Percentiles rank a stretch among this genome's conserved stretches.
Evolutionary conservation across 2,329 filamentous ascomycete species (phyloP).

Genomic region (Neofusicoccum kwambonambiense): DNA sequence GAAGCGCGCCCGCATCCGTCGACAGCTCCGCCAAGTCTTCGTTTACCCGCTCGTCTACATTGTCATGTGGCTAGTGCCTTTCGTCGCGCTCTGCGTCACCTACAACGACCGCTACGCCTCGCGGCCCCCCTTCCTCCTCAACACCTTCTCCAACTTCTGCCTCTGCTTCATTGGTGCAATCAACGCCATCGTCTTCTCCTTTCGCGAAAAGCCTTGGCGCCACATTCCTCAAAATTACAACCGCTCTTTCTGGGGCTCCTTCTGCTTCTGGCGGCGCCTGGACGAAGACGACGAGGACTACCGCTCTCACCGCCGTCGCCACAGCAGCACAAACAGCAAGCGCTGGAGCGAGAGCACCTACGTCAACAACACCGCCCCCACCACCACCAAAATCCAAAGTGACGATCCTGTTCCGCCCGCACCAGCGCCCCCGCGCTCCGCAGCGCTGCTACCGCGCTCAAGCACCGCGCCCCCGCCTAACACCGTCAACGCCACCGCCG

Average conservation of each 20-base stretch:
- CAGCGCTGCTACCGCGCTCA: background rate
- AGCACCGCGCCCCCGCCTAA: background rate
- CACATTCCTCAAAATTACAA: constrained; percentile 50
- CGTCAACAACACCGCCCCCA: background rate
- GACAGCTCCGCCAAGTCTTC: constrained; percentile 70
- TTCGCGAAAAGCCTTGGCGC: constrained; percentile 70
- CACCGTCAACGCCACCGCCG: no score
- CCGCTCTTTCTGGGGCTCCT: constrained; percentile 39
- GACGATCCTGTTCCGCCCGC: background rate
- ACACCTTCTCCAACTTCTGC: constrained; percentile 56
- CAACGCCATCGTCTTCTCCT: constrained; percentile 66
- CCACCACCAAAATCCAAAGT: no score
- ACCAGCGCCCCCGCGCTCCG: background rate
- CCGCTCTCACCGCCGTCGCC: background rate
- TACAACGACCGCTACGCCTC: constrained; percentile 55
- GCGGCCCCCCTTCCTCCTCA: constrained; percentile 57
- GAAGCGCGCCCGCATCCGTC: constrained; percentile 58
- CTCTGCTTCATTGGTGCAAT: constrained; percentile 65
- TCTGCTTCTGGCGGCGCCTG: constrained; percentile 20
- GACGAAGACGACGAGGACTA: background rate
- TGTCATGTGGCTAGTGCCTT: constrained; percentile 70
- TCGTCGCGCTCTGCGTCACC: constrained; percentile 61
- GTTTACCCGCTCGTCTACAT: constrained; percentile 75
- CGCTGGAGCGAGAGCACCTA: background rate
- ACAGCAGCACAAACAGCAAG: background rate